Evolutionary conservation across 139 green algal genomes (phyloP).

Genomic region (Marvania coccoides): DNA sequence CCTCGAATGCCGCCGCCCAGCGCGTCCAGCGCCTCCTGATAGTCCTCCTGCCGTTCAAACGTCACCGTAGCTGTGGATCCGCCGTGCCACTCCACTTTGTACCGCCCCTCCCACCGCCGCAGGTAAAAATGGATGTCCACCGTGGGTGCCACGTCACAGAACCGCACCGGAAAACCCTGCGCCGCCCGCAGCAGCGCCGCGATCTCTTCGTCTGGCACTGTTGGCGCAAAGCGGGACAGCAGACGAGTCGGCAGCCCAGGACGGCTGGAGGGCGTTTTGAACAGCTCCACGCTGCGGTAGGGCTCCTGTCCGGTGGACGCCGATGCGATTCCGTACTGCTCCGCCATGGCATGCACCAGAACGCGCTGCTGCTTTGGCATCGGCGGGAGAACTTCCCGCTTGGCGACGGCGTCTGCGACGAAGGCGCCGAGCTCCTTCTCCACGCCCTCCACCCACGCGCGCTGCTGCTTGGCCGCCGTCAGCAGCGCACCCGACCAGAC

Average conservation of each 20-base stretch:
- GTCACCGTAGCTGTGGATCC: slow-evolving; percentile 2
- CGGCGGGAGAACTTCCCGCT: slow-evolving; percentile 18
- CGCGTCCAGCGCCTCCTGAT: slow-evolving; percentile 14
- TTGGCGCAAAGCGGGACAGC: slow-evolving; percentile 18
- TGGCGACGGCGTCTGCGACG: slow-evolving; percentile 14
- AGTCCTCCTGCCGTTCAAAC: slow-evolving; percentile 17
- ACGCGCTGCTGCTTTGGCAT: slow-evolving; percentile 39
- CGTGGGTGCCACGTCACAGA: slow-evolving; percentile 33
- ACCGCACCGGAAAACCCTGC: slow-evolving; percentile 16
- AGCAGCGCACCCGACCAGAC: slow-evolving; percentile 26
- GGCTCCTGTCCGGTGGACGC: slow-evolving; percentile 37
- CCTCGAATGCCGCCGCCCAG: slow-evolving; percentile 47
- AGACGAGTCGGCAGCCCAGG: slow-evolving; percentile 20
- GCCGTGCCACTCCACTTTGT: slow-evolving; percentile 4
- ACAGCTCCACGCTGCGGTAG: slow-evolving; percentile 35
- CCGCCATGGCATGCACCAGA: slow-evolving; percentile 49
- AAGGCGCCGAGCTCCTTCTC: slow-evolving; percentile 49
- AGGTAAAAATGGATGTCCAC: slow-evolving; percentile 38
- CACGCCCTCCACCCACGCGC: slow-evolving; percentile 29
- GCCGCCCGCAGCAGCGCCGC: slow-evolving; percentile 8
- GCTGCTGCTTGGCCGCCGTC: slow-evolving; percentile 34
- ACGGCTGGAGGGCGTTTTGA: slow-evolving; percentile 28
- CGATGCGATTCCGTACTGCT: slow-evolving; percentile 49
- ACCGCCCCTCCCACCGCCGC: slow-evolving; percentile 30
- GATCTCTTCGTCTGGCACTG: slow-evolving; percentile 23